Base-by-base conservation (phyloP, 2,329 filamentous ascomycete genomes). In the Botrytis fragariae region DNA sequence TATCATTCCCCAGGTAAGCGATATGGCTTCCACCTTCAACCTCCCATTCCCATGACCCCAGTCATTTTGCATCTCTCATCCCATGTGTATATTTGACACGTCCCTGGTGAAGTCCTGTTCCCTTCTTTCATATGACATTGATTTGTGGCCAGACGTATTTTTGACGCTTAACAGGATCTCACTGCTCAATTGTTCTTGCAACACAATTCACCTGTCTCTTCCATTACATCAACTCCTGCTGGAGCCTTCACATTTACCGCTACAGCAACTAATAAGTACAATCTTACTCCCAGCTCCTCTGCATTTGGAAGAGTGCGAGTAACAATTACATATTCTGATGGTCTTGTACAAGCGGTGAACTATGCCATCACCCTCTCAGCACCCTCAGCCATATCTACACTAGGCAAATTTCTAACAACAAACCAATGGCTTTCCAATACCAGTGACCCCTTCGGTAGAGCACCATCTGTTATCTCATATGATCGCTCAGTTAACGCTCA, bases 391-490 rank as follows among this genome's bases (percentile, higher is more conserved):
- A 77, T 89, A 5, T 77, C 80, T 2, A 83, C 86, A 39, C 80
- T 89, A 0, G 87, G 87, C 0, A 78, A 78, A 9, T 90, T 90
- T 76, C 82, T 88, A n/a, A 86, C 86, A 1, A 87, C 84, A 0
- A 81, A 85, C 3, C 85, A 87, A 63, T 88, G 85, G 83, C 89
- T 85, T 79, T 85, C 82, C 8, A 79, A 88, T 70, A 82, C 82
- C 0, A 83, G 83, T 0, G 88, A 90, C 72, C 86, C 86, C 0
- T 90, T 90, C 74, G 80, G 83, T 1, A 83, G 88, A 44, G 83
- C 85, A 0, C 85, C 87, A 0, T 89, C 88, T 0, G 83, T 89
- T 73, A 86, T 90, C 80, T 85, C 85, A 0, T 90, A 89, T 74
- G 87, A 90, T 76, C 85, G 81, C 78, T 87, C 84, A 79, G 84